phyloP scores from a whole-genome alignment of 129 eudicot genomes.

The Erigeron canadensis region DNA sequence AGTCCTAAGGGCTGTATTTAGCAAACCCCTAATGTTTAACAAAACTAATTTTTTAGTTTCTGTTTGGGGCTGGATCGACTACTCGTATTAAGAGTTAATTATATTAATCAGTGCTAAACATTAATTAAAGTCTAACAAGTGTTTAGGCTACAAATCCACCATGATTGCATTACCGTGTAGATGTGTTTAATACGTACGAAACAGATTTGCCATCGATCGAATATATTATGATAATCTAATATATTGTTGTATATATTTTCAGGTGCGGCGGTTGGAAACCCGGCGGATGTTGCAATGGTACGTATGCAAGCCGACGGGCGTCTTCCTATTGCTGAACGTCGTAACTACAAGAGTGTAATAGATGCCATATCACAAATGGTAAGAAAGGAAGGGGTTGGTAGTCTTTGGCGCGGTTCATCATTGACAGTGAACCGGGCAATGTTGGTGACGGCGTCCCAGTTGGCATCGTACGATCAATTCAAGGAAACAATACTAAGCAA shows the following conservation, averaged over 20 bases:
- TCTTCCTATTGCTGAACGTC: slow-evolving; percentile 61
- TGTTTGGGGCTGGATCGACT: no score
- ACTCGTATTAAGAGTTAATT: no score
- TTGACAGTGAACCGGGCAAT: slow-evolving; percentile 96
- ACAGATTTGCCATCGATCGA: no score
- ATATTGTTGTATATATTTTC: neutral
- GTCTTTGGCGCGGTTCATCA: slow-evolving; percentile 88
- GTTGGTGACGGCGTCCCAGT: slow-evolving; percentile 83
- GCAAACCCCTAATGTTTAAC: no score
- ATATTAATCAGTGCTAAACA: no score
- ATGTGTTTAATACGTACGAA: no score
- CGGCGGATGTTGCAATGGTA: slow-evolving; percentile 94
- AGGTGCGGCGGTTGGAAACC: slow-evolving; percentile 95
- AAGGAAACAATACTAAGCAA: slow-evolving; percentile 58
- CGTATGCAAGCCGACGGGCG: slow-evolving; percentile 96
- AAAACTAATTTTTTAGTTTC: no score
- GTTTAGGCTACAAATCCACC: no score
- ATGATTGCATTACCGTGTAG: no score
- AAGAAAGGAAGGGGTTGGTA: slow-evolving; percentile 57
- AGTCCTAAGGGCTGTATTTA: no score
- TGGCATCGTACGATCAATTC: slow-evolving; percentile 81
- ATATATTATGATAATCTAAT: no score
- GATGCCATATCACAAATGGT: slow-evolving; percentile 69
- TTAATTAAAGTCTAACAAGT: no score
- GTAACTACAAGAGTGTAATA: slow-evolving; percentile 67